Conservation (phyloP, 495 filamentous ascomycete species). For the Cudoniella acicularis region DNA sequence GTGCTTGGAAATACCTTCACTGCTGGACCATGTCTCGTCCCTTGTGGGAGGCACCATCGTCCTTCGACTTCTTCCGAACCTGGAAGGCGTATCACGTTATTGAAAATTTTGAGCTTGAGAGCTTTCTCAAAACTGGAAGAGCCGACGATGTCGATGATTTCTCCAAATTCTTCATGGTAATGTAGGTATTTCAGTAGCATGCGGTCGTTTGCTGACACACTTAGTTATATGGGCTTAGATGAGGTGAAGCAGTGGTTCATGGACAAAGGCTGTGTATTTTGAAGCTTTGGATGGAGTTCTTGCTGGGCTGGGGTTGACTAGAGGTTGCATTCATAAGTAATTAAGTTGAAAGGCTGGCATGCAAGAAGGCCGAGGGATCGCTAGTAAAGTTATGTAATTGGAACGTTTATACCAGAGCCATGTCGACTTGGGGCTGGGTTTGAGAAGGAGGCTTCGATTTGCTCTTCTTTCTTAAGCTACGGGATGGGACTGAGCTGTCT, state of each 20-base stretch:
- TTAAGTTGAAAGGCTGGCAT: neutral
- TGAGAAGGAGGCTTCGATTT: neutral
- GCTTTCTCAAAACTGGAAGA: constrained; percentile 25
- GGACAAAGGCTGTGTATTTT: constrained; percentile 6
- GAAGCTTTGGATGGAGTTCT: constrained; percentile 2
- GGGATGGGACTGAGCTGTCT: neutral
- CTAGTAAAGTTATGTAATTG: neutral
- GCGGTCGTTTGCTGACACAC: neutral
- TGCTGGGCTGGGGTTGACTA: neutral
- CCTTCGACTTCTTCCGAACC: constrained; percentile 25
- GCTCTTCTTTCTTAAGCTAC: neutral
- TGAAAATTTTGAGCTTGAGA: constrained; percentile 24
- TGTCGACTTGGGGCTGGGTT: neutral
- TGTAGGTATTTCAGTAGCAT: constrained; percentile 17
- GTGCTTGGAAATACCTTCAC: constrained; percentile 24
- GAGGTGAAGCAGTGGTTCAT: constrained; percentile 19
- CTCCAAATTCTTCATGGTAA: constrained; percentile 23
- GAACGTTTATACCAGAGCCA: neutral
- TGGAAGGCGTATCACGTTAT: constrained; percentile 29
- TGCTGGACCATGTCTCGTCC: constrained; percentile 29
- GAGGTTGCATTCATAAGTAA: neutral
- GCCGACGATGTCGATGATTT: constrained; percentile 30
- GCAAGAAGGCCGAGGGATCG: neutral
- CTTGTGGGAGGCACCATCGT: constrained; percentile 29
- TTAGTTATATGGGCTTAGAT: constrained; percentile 27